Evolutionary conservation across 2,329 filamentous ascomycete genomes (phyloP), one percentile per base, ranked within the genome.

Genomic region (Esteya vermicola): DNA sequence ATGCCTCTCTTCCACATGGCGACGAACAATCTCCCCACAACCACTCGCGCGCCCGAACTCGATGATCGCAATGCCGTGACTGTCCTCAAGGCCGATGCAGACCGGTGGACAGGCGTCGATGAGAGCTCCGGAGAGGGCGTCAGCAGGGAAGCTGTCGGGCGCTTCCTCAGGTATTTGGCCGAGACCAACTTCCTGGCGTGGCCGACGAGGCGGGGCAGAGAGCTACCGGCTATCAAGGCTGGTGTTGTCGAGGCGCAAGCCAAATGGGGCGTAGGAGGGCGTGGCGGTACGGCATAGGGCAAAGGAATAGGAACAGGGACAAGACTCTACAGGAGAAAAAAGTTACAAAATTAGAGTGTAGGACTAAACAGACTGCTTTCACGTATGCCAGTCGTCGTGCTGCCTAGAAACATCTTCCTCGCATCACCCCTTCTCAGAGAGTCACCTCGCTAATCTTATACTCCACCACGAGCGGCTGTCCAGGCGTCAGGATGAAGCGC

Each of bases 1-100:
- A 72, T 82, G 59, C 81, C 81, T 0, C 68, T 88, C 6, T 83
- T 81, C 57, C 78, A 85, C 55, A 81, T 85, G 57, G 78, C 78
- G 32, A 75, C 74, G 19, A 70, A 70, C 20, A 75, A 85, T 55
- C 63, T 86, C n/a, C 81, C 80, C 0, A 67, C 68, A 31, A 75
- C 75, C 50, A 83, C 78, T 25, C 74, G 71, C 33, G 81, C 83
- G 0, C 80, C 81, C 0, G 81, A 84, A 54, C 69, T 91, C 12
- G 79, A 85, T 50, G 83, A 89, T 54, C 39, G 53, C 43, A 85
- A 91, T 52, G 74, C 84, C 0, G 66, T 72, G 2, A 61, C 63
- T 2, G 71, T 31, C 4, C 28, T 31, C n/a, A n/a, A n/a, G 10
- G 10, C 28, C 78, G 1, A 65, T 93, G 20, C 71, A 71, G 53